These are phyloP conservation scores for Emergomyces africanus DNA, from an alignment of 2,329 filamentous ascomycete genomes.

Conservation along the genomic window DNA sequence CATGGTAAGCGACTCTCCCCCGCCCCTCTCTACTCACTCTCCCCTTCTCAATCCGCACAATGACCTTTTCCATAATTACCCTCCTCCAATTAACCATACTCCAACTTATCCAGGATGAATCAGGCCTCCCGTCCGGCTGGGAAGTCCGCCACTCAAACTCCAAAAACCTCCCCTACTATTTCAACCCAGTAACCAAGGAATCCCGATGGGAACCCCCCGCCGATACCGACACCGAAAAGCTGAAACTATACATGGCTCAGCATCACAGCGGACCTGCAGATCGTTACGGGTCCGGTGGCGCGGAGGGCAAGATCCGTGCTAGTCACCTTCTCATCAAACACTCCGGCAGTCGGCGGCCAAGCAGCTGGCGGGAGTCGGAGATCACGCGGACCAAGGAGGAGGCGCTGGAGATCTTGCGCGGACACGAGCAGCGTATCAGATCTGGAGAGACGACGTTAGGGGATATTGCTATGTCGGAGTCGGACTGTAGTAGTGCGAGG, in stretches of 20 bases:
- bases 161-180: conserved; percentile 98
- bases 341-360: conserved; percentile 70
- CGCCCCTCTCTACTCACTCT: too few relatives aligned
- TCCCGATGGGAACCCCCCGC: conserved; percentile 91
- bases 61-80: background rate
- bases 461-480: conserved; percentile 76
- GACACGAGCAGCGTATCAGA: conserved; percentile 64
- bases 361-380: conserved; percentile 82
- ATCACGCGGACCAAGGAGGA: conserved; percentile 86
- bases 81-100: background rate
- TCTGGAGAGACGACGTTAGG: conserved; percentile 56
- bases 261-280: conserved; percentile 53
- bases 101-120: conserved; percentile 45
- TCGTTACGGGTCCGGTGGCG: conserved; percentile 17
- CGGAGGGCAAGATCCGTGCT: conserved; percentile 78
- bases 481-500: conserved; percentile 87
- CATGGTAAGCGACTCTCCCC: background rate
- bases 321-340: conserved; percentile 94
- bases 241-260: conserved; percentile 87
- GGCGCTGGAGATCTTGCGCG: conserved; percentile 62
- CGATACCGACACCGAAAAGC: conserved; percentile 77
- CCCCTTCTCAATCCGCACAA: background rate
- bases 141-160: conserved; percentile 97
- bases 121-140: conserved; percentile 76
- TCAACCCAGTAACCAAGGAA: conserved; percentile 73